These are phyloP conservation scores for Coccomyxa subellipsoidea DNA, from an alignment of 163 green algal species.

Conservation along the genomic window DNA sequence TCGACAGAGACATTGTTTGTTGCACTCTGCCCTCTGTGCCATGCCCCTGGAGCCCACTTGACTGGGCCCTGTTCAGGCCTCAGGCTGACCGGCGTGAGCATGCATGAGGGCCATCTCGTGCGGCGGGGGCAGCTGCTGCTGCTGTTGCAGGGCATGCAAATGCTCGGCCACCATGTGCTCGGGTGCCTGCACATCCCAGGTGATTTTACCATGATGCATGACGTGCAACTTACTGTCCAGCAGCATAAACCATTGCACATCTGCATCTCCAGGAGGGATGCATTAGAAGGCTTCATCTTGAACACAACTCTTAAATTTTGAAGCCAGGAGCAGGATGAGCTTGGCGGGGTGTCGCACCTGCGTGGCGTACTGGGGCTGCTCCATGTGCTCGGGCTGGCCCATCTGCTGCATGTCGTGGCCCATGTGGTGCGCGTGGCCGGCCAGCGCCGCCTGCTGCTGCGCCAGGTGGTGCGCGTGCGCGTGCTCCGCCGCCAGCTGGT, in stretches of 20 bases:
- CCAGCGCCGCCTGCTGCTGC: not conserved
- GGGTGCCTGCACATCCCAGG: not conserved
- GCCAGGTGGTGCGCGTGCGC: not conserved
- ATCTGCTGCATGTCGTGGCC: not conserved
- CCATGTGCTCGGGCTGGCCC: not conserved
- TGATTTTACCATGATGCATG: not conserved
- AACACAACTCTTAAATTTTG: too few relatives aligned
- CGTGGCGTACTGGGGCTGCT: not conserved
- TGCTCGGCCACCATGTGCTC: not conserved
- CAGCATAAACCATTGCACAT: too few relatives aligned
- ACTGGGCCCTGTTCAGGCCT: not conserved
- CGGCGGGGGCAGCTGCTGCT: slow-evolving; percentile 7
- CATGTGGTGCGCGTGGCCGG: not conserved
- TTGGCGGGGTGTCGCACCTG: not conserved
- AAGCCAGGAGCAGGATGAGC: too few relatives aligned
- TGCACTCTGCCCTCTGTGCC: too few relatives aligned
- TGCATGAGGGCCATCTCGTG: not conserved
- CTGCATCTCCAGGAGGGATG: too few relatives aligned
- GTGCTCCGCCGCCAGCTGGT: not conserved
- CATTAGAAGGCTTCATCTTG: too few relatives aligned
- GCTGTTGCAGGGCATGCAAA: not conserved
- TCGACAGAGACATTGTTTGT: too few relatives aligned
- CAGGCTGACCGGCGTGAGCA: not conserved
- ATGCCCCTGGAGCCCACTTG: too few relatives aligned
- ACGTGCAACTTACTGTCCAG: too few relatives aligned